Evolutionary conservation across 83 land plant genomes (phyloP), one percentile per base, ranked within the genome.

Genomic region (Picea abies): DNA sequence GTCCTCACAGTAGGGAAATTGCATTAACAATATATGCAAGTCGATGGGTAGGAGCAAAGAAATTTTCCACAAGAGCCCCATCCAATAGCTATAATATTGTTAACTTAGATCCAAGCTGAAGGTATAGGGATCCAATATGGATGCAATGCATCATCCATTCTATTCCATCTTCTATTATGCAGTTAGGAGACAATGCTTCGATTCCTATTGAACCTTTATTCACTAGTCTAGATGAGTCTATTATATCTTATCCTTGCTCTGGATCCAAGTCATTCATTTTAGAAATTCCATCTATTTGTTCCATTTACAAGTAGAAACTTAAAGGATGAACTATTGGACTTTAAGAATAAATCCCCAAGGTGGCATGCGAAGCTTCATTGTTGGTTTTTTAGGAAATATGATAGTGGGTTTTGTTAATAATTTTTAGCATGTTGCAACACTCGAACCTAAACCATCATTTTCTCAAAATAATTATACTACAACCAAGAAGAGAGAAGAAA

Each of bases 331-430:
- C 86, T 91, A 1, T 68, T 94, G 64, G 71, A 90, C 68, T 82
- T 94, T 72, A 92, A 94, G 82, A 94, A 92, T 83, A 94, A 90
- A 78, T 90, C 95, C 63, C 95, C 94, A 32, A 86, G 94, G 78
- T 94, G 96, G 96, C 94, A 94, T 76, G 94, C 89, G 79, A 91
- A 92, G 90, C 85, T 90, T 20, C 94, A 94, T 67, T 92, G 95
- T 72, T 94, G 93, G 94, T 92, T 93, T 76, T 82, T 92, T 64
- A 72, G 93, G 95, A 2, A 86, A 95, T 67, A 93, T 92, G 10
- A 94, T 90, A 63, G 91, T 92, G 22, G 94, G 91, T 49, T 93
- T 91, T 25, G 91, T 92, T 9, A 92, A 94, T 80, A 94, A 94
- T 65, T 94, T 94, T 78, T 95, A 93, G 89, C 89, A 89, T 52